Base-by-base conservation (phyloP, 139 green algal genomes). In the Eudorina sp. region DNA sequence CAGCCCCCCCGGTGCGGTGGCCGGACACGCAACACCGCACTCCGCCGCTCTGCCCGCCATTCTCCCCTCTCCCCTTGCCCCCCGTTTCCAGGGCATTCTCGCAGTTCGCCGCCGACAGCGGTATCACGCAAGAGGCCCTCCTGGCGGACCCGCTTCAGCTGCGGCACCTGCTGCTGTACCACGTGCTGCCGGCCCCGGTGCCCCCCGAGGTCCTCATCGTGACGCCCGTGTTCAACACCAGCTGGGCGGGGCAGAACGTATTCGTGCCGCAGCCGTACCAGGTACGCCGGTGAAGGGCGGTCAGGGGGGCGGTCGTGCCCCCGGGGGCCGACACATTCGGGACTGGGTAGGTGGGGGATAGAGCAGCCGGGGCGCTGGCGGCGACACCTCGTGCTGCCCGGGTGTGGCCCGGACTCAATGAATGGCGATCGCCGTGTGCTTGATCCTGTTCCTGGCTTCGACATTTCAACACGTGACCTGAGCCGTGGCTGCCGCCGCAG, bases 151-250 rank as follows among this genome's bases (percentile, higher is more conserved):
- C 38, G n/a, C 4, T 36, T 19, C 31, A 9, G 64, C 62, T 79
- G 64, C 81, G 62, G 45, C 55, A 60, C 62, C 62, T 87, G 62
- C 81, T 87, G 81, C 60, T 87, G 27, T 87, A 87, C 81, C 62
- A 78, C 66, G 1, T 87, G n/a, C 0, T 68, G 6, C 81, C 79
- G 4, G 27, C 3, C 2, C 6, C 64, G 16, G 34, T 78, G 45
- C 1, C 45, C 2, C 81, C 81, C 16, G 6, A 16, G 1, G 3
- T 25, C 19, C 81, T 87, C 45, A 4, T 6, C n/a, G 43, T 48
- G 45, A 78, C 62, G 0, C 81, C 81, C 45, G 64, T 51, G 13
- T 41, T 87, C 25, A 29, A 77, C 64, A 87, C 81, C 23, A 34
- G 19, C 14, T 87, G 81, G 81, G 31, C 18, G 9, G 81, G 31